These are phyloP conservation scores for Pleurotus eryngii DNA, from an alignment of 768 basidiomycete genomes.

Conservation along the genomic window DNA sequence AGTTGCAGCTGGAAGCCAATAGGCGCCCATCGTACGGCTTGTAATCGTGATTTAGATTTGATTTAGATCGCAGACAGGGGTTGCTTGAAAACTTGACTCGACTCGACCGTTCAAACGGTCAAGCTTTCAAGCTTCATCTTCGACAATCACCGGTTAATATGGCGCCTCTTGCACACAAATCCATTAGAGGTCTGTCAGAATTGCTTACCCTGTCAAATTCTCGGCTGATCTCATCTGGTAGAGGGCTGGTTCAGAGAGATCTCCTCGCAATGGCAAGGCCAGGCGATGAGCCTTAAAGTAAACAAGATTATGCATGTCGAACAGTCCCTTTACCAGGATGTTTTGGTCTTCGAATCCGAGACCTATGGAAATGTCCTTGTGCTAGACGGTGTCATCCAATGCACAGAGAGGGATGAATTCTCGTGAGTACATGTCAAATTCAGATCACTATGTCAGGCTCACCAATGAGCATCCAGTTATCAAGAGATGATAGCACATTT, in stretches of 20 bases:
- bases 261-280: conserved; percentile 69
- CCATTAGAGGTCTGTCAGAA: conserved; percentile 42
- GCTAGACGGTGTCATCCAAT: conserved; percentile 93
- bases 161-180: conserved; percentile 55
- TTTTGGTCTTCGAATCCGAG: conserved; percentile 94
- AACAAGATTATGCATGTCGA: conserved; percentile 93
- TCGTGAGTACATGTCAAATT: conserved; percentile 57
- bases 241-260: conserved; percentile 98
- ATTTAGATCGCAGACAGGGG: too few species aligned
- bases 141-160: conserved; percentile 22
- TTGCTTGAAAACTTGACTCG: too few species aligned
- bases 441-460: neutral
- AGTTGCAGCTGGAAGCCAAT: too few species aligned
- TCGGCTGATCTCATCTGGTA: conserved; percentile 7
- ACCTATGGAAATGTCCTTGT: conserved; percentile 97
- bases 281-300: conserved; percentile 93
- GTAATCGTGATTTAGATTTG: too few species aligned
- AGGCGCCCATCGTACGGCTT: too few species aligned
- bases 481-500: conserved; percentile 99
- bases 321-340: conserved; percentile 92
- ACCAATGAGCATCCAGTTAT: conserved; percentile 53
- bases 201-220: neutral
- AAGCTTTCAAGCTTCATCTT: too few species aligned
- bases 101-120: too few species aligned
- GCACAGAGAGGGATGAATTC: conserved; percentile 98